Conservation (phyloP, 1,284 basidiomycete genomes). For the Entoloma clypeatum region DNA sequence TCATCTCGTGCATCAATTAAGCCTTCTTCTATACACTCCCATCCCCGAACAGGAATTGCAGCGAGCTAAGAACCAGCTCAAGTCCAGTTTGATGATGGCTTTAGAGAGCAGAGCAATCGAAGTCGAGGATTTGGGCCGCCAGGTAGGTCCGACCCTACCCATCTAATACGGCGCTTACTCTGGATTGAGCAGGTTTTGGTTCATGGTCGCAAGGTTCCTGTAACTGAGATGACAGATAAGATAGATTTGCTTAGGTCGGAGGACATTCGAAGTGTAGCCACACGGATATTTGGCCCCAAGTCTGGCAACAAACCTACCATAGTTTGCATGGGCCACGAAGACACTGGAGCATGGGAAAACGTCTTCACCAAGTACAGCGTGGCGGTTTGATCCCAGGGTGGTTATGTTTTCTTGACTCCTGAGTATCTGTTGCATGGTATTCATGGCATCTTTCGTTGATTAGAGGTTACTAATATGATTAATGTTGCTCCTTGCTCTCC, state of each 20-base stretch:
- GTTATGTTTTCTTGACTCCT: constrained; percentile 2
- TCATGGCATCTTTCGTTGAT: neutral
- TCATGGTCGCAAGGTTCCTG: constrained; percentile 84
- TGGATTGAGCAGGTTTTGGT: constrained; percentile 68
- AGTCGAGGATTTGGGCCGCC: constrained; percentile 85
- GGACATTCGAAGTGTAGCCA: constrained; percentile 71
- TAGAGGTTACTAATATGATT: constrained; percentile 2
- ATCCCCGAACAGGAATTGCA: constrained; percentile 70
- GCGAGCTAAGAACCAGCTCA: constrained; percentile 95
- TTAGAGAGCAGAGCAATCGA: constrained; percentile 89
- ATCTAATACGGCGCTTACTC: constrained; percentile 6
- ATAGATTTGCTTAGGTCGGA: constrained; percentile 81
- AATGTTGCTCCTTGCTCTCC: neutral
- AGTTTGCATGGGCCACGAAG: constrained; percentile 71
- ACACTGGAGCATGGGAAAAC: constrained; percentile 56
- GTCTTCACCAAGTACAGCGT: constrained; percentile 70
- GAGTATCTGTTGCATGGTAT: constrained; percentile 1
- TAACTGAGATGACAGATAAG: constrained; percentile 89
- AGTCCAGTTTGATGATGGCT: constrained; percentile 93
- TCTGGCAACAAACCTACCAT: constrained; percentile 64
- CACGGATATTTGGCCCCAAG: constrained; percentile 63
- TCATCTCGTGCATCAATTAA: constrained; percentile 84
- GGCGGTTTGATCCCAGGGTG: too few relatives aligned
- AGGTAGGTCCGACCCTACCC: constrained; percentile 42
- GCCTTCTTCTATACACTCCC: constrained; percentile 63